Conservation (phyloP, 2,329 filamentous ascomycete species). For the Celoporthe dispersa region DNA sequence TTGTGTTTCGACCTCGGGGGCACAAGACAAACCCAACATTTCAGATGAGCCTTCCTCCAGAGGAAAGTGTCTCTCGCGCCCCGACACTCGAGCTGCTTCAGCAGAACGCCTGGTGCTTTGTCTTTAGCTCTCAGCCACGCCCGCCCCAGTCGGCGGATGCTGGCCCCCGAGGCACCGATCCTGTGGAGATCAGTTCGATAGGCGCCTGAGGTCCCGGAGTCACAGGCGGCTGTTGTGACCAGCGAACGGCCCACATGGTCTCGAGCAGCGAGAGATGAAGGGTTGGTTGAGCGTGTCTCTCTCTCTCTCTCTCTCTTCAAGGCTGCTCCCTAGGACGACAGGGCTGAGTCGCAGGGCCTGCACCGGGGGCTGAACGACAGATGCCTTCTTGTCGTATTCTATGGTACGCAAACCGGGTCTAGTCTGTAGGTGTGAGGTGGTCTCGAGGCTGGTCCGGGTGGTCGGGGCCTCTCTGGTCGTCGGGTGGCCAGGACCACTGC, state of each 20-base stretch:
- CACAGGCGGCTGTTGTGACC: not conserved
- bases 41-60: not conserved
- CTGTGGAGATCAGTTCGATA: not conserved
- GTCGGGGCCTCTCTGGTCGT: not conserved
- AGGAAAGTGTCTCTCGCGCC: not conserved
- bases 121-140: not conserved
- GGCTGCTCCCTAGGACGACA: not conserved
- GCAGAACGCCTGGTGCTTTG: not conserved
- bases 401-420: not conserved
- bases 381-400: not conserved
- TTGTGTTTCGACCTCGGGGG: slow-evolving; percentile 19
- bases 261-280: not conserved
- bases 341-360: slow-evolving; percentile 5
- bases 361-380: not conserved
- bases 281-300: not conserved
- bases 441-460: not conserved
- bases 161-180: not conserved
- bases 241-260: not conserved
- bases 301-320: not conserved
- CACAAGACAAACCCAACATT: not conserved
- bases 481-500: not conserved
- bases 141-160: not conserved
- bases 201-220: not conserved
- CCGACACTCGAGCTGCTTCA: slow-evolving; percentile 5
- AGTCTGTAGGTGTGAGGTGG: not conserved